Conservation (phyloP, 176 grass and related monocot genomes). For the Zoysia japonica region DNA sequence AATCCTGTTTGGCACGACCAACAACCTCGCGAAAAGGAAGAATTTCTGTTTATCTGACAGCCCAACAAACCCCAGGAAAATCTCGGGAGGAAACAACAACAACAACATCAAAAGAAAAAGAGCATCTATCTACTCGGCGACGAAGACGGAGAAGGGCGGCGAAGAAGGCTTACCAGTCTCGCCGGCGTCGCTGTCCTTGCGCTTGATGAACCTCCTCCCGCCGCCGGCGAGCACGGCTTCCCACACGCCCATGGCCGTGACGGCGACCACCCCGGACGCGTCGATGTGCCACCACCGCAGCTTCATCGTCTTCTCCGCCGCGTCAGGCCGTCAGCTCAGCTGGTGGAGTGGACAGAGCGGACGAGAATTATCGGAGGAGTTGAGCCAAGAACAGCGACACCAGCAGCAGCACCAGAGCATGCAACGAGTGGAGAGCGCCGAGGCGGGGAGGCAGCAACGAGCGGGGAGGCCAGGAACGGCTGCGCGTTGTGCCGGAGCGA, state of each 20-base stretch:
- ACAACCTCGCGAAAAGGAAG: background rate
- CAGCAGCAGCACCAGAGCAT: background rate
- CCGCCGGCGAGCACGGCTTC: conserved; percentile 76
- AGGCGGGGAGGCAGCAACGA: background rate
- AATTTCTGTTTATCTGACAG: too few relatives aligned
- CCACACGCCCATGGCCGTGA: conserved; percentile 73
- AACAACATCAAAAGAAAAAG: background rate
- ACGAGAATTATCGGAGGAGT: background rate
- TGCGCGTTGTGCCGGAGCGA: background rate
- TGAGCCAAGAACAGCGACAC: conserved; percentile 1
- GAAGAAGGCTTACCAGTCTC: conserved; percentile 55
- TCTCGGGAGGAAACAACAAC: background rate
- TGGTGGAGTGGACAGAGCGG: background rate
- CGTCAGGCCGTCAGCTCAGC: background rate
- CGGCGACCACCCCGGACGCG: conserved; percentile 52
- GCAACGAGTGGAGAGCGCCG: background rate
- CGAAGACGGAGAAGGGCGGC: background rate
- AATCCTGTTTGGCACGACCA: conserved; percentile 27
- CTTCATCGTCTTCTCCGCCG: conserved; percentile 46
- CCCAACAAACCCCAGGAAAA: conserved; percentile 24
- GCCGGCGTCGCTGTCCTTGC: conserved; percentile 82
- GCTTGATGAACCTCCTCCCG: conserved; percentile 76
- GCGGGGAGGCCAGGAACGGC: background rate
- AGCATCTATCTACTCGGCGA: background rate
- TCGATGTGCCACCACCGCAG: conserved; percentile 41